Evolutionary conservation across 129 eudicot genomes (phyloP), one percentile per base, ranked within the genome.

Genomic region (Pulicaria dysenterica): DNA sequence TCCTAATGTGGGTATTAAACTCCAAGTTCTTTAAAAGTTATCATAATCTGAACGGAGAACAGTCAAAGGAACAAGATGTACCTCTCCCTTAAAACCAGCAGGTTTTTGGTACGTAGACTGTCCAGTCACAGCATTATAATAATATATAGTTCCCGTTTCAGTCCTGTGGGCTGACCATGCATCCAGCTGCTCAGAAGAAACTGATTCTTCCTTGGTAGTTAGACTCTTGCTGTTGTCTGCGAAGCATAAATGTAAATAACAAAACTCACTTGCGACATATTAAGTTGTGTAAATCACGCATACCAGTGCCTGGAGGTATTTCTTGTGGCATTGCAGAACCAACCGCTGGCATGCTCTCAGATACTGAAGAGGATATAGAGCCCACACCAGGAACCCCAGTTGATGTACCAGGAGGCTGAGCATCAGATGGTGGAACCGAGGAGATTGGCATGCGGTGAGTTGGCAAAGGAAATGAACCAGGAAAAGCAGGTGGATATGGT

Each of bases 81-180:
- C 98, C 98, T 95, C 96, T 73, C 96, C 97, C 59, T 77, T 88
- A 75, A 86, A 95, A 5, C 87, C 93, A 62, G 80, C 50, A 70
- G 99, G 99, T 76, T 85, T 95, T 76, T 86, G 91, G 69, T 95
- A 95, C 4, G 99, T 95, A 55, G 99, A 95, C 76, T 90, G 91
- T 78, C 97, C 96, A 0, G 99, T 86, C 73, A 86, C 56, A 45
- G 99, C 85, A 84, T 90, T 95, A 85, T 95, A 95, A 79, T 95
- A 95, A 79, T 95, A 95, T 39, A 90, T 82, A 70, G 72, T 83
- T 73, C 99, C 99, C 47, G 91, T 72, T 74, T 85, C 97, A 72
- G 89, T 86, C 85, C 86, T 80, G 79, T 95, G 99, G 15, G 96
- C 95, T 45, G 96, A 88, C 99, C 99, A 95, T 7, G 91, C 91